Percentiles rank a stretch among this genome's conserved stretches.
phyloP scores from a whole-genome alignment of 129 eudicot genomes.

The sunflower (Helianthus annuus) region HanXRQr2.0-SUNRISE NC_035443.2:14037085-14037584 shows the following conservation, averaged over 20 bases:
- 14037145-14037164: neutral
- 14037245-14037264: neutral
- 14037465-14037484: neutral
- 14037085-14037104: neutral
- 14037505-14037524: neutral
- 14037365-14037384: neutral
- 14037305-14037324: neutral
- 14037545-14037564: no score
- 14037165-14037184: neutral
- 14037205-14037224: neutral
- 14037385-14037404: neutral
- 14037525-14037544: neutral
- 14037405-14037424: neutral
- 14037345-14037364: neutral
- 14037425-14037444: neutral
- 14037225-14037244: neutral
- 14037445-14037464: neutral
- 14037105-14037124: neutral
- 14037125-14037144: neutral
- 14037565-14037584: neutral
- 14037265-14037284: neutral
- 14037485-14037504: neutral
- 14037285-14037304: neutral
- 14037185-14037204: neutral
- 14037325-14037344: neutral